phyloP scores from a whole-genome alignment of 352 stramenopile species.

The Globisporangium carolinianum region DNA sequence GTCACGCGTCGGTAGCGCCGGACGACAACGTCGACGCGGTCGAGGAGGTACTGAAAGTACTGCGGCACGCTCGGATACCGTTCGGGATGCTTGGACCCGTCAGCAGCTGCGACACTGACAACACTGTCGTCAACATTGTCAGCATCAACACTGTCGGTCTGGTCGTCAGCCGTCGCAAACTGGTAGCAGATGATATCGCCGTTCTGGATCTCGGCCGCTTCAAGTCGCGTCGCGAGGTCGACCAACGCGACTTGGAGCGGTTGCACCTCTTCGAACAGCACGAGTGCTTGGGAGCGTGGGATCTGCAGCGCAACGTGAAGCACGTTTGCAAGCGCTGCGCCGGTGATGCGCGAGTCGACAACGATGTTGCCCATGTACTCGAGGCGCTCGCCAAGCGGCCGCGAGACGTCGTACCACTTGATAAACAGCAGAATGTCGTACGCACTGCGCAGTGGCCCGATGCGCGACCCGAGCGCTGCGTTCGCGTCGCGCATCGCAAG shows the following conservation, averaged over 20 bases:
- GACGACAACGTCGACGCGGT: constrained; percentile 75
- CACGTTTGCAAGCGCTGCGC: constrained; percentile 35
- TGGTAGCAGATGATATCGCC: constrained; percentile 85
- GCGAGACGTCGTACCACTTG: constrained; percentile 75
- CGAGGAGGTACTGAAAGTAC: constrained; percentile 81
- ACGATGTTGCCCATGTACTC: constrained; percentile 78
- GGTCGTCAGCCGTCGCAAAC: constrained; percentile 29
- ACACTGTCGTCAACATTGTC: constrained; percentile 9
- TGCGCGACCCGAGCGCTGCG: constrained; percentile 5
- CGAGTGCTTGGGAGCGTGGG: constrained; percentile 35
- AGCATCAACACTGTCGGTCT: background rate
- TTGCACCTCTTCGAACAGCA: constrained; percentile 77
- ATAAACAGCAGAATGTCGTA: constrained; percentile 77
- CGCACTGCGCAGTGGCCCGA: constrained; percentile 11
- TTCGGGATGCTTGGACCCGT: constrained; percentile 13
- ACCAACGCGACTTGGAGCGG: constrained; percentile 52
- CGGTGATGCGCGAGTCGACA: constrained; percentile 55
- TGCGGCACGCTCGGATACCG: constrained; percentile 61
- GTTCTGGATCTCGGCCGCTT: constrained; percentile 59
- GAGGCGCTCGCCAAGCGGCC: constrained; percentile 51
- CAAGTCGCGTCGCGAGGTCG: constrained; percentile 35
- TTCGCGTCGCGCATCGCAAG: too few species aligned
- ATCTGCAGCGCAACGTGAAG: constrained; percentile 53
- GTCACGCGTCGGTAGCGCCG: constrained; percentile 30
- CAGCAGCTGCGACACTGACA: constrained; percentile 19